A percentile compares a stretch with the other conserved stretches of the same genome.
These are phyloP conservation scores for Boletus insuetus DNA, from an alignment of 768 basidiomycete genomes.

Conservation along the genomic window DNA sequence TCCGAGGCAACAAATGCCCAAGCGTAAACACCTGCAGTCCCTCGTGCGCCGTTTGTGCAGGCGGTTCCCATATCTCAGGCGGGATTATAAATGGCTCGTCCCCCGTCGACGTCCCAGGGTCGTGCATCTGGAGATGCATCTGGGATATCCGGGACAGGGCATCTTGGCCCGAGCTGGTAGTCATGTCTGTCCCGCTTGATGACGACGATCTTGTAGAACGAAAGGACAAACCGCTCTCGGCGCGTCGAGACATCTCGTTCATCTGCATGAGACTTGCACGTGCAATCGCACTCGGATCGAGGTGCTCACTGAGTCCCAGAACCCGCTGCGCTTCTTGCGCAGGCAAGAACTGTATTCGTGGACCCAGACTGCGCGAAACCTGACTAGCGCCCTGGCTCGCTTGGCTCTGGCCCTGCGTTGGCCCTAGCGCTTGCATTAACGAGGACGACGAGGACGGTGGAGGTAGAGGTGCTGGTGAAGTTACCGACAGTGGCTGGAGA, in stretches of 20 bases:
- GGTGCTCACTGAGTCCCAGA: constrained; percentile 39
- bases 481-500: constrained; percentile 20
- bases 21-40: constrained; percentile 80
- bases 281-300: constrained; percentile 54
- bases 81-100: constrained; percentile 30
- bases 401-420: constrained; percentile 9
- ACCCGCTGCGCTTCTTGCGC: constrained; percentile 54
- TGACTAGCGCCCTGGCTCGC: constrained; percentile 2
- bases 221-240: constrained; percentile 37
- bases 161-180: constrained; percentile 34
- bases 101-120: constrained; percentile 23
- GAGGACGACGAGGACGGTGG: constrained; percentile 22
- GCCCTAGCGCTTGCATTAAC: constrained; percentile 25
- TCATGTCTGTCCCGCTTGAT: constrained; percentile 16
- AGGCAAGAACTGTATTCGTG: constrained; percentile 46
- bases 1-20: constrained; percentile 68
- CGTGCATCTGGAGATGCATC: constrained; percentile 45
- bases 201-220: constrained; percentile 25
- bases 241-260: constrained; percentile 73
- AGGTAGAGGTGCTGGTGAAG: constrained; percentile 17
- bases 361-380: constrained; percentile 4
- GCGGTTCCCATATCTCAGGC: constrained; percentile 25
- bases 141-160: constrained; percentile 49
- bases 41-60: constrained; percentile 43
- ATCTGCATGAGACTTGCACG: constrained; percentile 71